These are phyloP conservation scores for Erigeron philadelphicus DNA, from an alignment of 140 eudicot genomes.

Conservation along the genomic window DNA sequence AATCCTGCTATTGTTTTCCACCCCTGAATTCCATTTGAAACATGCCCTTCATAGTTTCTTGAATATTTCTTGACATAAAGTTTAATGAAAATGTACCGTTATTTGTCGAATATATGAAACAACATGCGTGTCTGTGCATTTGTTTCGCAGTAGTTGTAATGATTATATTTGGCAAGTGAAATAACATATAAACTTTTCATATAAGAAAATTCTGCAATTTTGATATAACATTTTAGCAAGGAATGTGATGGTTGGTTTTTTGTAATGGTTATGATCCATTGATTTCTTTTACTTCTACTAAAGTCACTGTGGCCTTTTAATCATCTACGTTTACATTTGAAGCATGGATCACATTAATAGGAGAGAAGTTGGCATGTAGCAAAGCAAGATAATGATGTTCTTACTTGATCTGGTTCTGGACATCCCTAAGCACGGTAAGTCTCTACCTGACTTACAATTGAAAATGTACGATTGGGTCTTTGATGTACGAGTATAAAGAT, in stretches of 20 bases:
- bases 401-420: not conserved
- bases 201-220: not conserved
- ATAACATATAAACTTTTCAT: too few relatives aligned
- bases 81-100: not conserved
- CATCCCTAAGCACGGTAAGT: conserved; percentile 15
- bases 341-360: conserved; percentile 91
- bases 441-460: not conserved
- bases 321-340: conserved; percentile 23
- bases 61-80: conserved; percentile 1
- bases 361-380: conserved; percentile 58
- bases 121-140: not conserved
- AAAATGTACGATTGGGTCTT: not conserved
- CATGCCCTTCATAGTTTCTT: not conserved
- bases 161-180: too few relatives aligned
- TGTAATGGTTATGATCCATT: not conserved
- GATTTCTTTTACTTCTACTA: not conserved
- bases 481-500: conserved; percentile 42
- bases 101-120: not conserved
- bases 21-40: conserved; percentile 1
- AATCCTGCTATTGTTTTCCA: not conserved
- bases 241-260: not conserved
- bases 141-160: too few relatives aligned
- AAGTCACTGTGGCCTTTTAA: not conserved
- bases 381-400: conserved; percentile 26
- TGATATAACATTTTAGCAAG: not conserved